A percentile compares a stretch with the other conserved stretches of the same genome.
phyloP scores from a whole-genome alignment of 768 basidiomycete species.

The Leccinum subtestaceum region DNA sequence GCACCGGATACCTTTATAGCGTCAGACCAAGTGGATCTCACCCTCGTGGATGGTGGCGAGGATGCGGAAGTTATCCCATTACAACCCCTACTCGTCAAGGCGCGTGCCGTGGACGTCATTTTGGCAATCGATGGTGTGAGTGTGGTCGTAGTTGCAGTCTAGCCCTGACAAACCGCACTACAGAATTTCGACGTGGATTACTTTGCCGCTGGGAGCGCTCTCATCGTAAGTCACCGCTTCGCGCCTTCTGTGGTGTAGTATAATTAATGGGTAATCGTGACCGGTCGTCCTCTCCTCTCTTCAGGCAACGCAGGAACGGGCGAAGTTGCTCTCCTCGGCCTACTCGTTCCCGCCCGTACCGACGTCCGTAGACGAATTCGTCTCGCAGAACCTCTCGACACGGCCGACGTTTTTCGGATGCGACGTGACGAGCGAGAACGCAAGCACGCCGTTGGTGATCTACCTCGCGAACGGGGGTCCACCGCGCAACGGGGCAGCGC shows the following conservation, averaged over 20 bases:
- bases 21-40: constrained; percentile 30
- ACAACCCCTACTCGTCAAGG: constrained; percentile 47
- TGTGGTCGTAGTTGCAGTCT: neutral
- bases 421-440: constrained; percentile 22
- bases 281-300: neutral
- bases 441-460: constrained; percentile 46
- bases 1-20: constrained; percentile 35
- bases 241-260: neutral
- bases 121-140: constrained; percentile 47
- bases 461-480: constrained; percentile 59
- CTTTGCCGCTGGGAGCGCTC: constrained; percentile 24
- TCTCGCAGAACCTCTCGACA: constrained; percentile 34
- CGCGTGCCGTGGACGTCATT: constrained; percentile 47
- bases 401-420: constrained; percentile 51
- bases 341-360: constrained; percentile 37
- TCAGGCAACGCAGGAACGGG: constrained; percentile 39
- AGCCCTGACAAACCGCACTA: neutral
- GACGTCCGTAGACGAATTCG: constrained; percentile 26
- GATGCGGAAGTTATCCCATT: constrained; percentile 45
- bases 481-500: constrained; percentile 36
- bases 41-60: constrained; percentile 41
- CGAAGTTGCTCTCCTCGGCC: constrained; percentile 31
- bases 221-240: constrained; percentile 22
- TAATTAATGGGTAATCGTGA: neutral
- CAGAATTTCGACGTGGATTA: neutral